Conservation (phyloP, 331 rosid species). For the Saraca asoca region DNA sequence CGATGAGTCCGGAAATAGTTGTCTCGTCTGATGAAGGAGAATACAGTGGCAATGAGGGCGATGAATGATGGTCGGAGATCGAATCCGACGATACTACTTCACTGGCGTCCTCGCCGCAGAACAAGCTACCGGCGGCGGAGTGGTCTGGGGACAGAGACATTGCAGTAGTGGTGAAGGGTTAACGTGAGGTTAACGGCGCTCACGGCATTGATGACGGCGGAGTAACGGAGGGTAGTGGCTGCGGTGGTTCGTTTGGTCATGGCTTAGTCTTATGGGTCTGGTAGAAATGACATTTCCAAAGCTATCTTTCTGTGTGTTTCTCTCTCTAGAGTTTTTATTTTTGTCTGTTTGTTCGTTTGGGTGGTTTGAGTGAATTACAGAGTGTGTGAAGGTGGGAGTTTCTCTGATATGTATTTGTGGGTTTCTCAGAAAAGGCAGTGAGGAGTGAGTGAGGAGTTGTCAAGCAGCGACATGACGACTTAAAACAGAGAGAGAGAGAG, state of each 20-base stretch:
- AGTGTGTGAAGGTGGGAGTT: background rate
- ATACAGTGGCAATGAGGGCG: background rate
- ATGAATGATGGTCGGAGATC: slow-evolving; percentile 21
- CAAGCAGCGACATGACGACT: slow-evolving; percentile 33
- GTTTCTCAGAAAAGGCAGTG: slow-evolving; percentile 9
- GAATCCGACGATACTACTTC: slow-evolving; percentile 8
- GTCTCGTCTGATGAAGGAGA: slow-evolving; percentile 33
- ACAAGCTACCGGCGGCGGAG: slow-evolving; percentile 28
- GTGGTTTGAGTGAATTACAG: background rate
- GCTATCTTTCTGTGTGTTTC: background rate
- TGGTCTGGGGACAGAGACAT: slow-evolving; percentile 38
- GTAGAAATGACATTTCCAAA: slow-evolving; percentile 34
- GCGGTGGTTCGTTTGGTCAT: slow-evolving; percentile 38
- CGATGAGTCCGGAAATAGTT: slow-evolving; percentile 37
- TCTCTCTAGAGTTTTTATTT: slow-evolving; percentile 16
- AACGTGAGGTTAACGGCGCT: background rate
- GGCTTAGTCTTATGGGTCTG: slow-evolving; percentile 44
- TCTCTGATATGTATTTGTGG: background rate
- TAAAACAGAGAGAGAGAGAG: slow-evolving; percentile 25
- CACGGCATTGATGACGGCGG: slow-evolving; percentile 14
- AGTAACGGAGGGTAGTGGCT: background rate
- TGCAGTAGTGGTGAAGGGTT: background rate
- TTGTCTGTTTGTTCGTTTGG: slow-evolving; percentile 24
- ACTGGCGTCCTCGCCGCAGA: slow-evolving; percentile 41
- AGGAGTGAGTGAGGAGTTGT: slow-evolving; percentile 36